A percentile compares a stretch with the other conserved stretches of the same genome.
phyloP scores from a whole-genome alignment of 2,329 filamentous ascomycete genomes.

The Aspergillus viridinutans region DNA sequence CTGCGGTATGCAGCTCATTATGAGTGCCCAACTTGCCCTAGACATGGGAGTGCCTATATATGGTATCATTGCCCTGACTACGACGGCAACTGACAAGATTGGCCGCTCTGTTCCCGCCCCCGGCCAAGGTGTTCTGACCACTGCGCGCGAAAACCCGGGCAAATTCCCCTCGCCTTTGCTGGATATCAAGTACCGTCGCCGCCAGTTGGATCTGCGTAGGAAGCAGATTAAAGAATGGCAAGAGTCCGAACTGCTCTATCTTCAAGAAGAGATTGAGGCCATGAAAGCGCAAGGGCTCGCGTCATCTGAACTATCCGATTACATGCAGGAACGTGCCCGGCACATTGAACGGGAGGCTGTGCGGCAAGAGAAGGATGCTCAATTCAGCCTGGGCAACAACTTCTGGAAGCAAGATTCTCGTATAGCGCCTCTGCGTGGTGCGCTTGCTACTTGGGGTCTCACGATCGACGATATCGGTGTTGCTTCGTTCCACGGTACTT shows the following conservation, averaged over 20 bases:
- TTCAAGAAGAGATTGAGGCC: conserved; percentile 86
- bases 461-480: conserved; percentile 94
- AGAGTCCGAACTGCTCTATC: conserved; percentile 86
- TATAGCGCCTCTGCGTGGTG: conserved; percentile 92
- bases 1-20: conserved; percentile 96
- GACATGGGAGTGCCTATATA: conserved; percentile 99
- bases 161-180: conserved; percentile 94
- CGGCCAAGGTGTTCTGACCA: conserved; percentile 93
- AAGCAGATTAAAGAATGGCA: conserved; percentile 96
- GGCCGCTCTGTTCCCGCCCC: conserved; percentile 94
- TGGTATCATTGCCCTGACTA: conserved; percentile 86
- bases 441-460: conserved; percentile 94
- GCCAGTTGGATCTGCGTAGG: conserved; percentile 90
- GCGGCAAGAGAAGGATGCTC: conserved; percentile 88
- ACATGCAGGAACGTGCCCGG: conserved; percentile 74
- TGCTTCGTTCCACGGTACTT: conserved; percentile 98
- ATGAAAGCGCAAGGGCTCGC: conserved; percentile 72
- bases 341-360: conserved; percentile 86
- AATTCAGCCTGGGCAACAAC: conserved; percentile 90
- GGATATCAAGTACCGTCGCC: conserved; percentile 94
- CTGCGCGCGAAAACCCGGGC: conserved; percentile 81
- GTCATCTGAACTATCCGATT: conserved; percentile 77
- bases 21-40: conserved; percentile 91
- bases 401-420: conserved; percentile 97
- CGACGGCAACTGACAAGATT: conserved; percentile 98